Base-by-base conservation (phyloP, 169 alveolate genomes). In the Babesia bigemina region DNA sequence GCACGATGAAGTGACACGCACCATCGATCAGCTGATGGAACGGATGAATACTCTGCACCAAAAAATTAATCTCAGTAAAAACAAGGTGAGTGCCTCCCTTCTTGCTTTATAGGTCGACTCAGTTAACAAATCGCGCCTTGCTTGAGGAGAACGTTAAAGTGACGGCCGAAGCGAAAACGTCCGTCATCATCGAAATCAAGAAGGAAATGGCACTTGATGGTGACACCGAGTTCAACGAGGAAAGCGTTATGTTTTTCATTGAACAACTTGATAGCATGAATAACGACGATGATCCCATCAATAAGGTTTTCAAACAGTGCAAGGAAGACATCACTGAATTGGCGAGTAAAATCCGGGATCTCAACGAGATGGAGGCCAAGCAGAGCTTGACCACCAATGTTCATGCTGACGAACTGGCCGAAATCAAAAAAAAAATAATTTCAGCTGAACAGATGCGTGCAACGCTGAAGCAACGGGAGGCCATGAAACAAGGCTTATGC, bases 1-100 rank as follows among this genome's bases (percentile, higher is more conserved):
- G 13, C 24, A 48, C 16, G n/a, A 63, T 45, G 33, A 26, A 6
- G 7, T 48, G 42, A 28, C 60, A 45, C 73, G 19, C 14, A 42
- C 45, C 10, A 36, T 63, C 17, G 58, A 63, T n/a, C 58, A 29
- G 61, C 66, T 52, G n/a, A 42, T 71, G 70, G 81, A 71, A 7
- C 47, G 13, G 28, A 59, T 71, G 63, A 29, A 58, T n/a, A 71
- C 16, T 42, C 70, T 71, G 16, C 70, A 56, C 17, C 69, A 59
- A 19, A 28, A 67, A 26, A 29, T 67, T 22, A 42, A 50, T 22
- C 19, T 53, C 14, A 11, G 29, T 4, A 55, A 50, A n/a, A 33
- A 28, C 28, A 28, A 49, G 76, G 76, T 67, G 0, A 21, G 57
- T 22, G 0, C 0, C 21, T 0, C 11, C 4, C 17, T 16, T 12